A percentile compares a stretch with the other conserved stretches of the same genome.
Evolutionary conservation across 345 rosid genomes (phyloP).

Genomic region (Stellera chamaejasme): DNA sequence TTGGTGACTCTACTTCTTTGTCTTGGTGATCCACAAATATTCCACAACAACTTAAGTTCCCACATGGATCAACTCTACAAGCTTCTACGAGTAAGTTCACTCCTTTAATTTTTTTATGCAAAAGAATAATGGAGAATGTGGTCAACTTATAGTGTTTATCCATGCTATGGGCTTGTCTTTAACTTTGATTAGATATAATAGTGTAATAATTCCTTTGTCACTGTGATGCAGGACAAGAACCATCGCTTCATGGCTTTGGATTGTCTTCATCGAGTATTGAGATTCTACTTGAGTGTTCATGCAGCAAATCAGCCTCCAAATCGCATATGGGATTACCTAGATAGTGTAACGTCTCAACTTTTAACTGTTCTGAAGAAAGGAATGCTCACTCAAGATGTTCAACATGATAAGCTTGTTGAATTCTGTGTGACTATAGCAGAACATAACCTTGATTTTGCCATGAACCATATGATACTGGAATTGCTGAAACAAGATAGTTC

Average conservation of each 20-base stretch:
- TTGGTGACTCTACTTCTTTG: constrained; percentile 97
- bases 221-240: constrained; percentile 76
- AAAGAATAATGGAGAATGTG: constrained; percentile 2
- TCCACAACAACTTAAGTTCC: constrained; percentile 70
- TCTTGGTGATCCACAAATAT: constrained; percentile 93
- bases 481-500: constrained; percentile 90
- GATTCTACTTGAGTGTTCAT: constrained; percentile 91
- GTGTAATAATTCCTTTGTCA: constrained; percentile 5
- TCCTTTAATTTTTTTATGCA: constrained; percentile 5
- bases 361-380: constrained; percentile 85
- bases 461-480: constrained; percentile 97
- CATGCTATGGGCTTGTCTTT: too few species aligned
- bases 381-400: constrained; percentile 91
- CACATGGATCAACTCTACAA: constrained; percentile 99
- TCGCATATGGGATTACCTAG: constrained; percentile 95
- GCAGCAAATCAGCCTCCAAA: constrained; percentile 91
- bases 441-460: constrained; percentile 97
- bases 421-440: constrained; percentile 96
- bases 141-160: background rate
- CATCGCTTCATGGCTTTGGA: constrained; percentile 97
- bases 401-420: constrained; percentile 96
- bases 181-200: too few species aligned
- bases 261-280: constrained; percentile 94
- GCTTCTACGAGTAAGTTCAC: constrained; percentile 76
- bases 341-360: constrained; percentile 96